Evolutionary conservation across 2,329 filamentous ascomycete genomes (phyloP), one percentile per base, ranked within the genome.

Genomic region (Meredithiella fracta): DNA sequence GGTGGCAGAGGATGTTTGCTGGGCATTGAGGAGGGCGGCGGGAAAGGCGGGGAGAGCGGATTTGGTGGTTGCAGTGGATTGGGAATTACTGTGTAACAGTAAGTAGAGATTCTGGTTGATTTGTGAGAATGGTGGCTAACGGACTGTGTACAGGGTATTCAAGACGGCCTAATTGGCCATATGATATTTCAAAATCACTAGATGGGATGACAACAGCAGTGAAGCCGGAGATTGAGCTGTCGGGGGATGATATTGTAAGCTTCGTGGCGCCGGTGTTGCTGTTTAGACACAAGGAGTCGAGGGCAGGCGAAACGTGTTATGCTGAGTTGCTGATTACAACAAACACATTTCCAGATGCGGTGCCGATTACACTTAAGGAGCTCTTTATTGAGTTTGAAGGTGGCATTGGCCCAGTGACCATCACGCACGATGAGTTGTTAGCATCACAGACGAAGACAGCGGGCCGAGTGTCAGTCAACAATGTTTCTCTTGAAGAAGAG

Each of bases 71-170:
- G 72, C 78, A 26, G 75, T 82, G 53, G 79, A 83, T 62, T 83
- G 82, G 77, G 81, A 84, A 63, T 68, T 85, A 47, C 69, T 83
- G 64, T 72, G 78, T 58, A 73, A 67, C 47, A 71, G 79, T 81
- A 67, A 65, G 77, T 70, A 6, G 2, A 2, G 22, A 25, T 25
- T n/a, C 42, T 22, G 40, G 3, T 15, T 49, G 23, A 38, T 49
- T 26, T 7, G 6, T 3, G 2, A 15, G 14, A 8, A 6, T 14
- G 8, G n/a, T 14, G 15, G 26, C 57, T 58, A 55, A 58, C 29
- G 1, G 23, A 34, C 11, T 5, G 29, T 11, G 14, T 49, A 40
- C 55, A 80, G 79, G 68, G 53, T 83, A 81, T 62, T 69, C 71
- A 3, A 71, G 70, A 60, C 73, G 73, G 15, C 68, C 72, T 9